Conservation (phyloP, 192 early-diverging fungal species). For the Backusella sp. region DNA sequence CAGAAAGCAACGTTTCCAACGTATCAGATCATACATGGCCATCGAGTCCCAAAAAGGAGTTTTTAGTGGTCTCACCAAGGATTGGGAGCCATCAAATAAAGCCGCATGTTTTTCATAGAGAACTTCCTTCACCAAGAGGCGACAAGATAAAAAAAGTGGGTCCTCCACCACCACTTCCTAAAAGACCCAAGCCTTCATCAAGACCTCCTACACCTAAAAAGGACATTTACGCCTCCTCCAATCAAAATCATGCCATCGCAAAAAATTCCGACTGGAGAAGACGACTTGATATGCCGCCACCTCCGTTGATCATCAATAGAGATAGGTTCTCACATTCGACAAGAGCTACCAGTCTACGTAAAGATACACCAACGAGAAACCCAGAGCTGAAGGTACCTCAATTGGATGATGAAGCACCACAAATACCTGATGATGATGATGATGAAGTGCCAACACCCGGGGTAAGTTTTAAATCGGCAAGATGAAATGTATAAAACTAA, state of each 20-base stretch:
- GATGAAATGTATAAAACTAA: not conserved
- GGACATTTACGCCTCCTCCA: not conserved
- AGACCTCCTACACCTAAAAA: not conserved
- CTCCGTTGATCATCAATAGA: not conserved
- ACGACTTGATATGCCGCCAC: not conserved
- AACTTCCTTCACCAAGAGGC: not conserved
- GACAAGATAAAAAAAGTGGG: not conserved
- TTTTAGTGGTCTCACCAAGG: not conserved
- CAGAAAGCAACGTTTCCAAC: not conserved
- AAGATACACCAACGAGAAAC: not conserved
- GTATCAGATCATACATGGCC: not conserved
- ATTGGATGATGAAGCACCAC: not conserved
- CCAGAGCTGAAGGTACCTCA: not conserved
- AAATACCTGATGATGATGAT: not conserved
- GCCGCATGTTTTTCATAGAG: not conserved
- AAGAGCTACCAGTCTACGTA: not conserved
- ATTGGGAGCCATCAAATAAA: not conserved
- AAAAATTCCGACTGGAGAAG: not conserved
- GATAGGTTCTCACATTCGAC: not conserved
- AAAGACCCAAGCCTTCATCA: not conserved
- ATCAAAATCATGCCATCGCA: not conserved
- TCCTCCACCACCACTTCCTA: not conserved
- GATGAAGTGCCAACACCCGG: not conserved
- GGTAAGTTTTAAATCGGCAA: not conserved
- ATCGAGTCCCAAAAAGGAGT: not conserved